Evolutionary conservation across 768 basidiomycete species (phyloP), one percentile per base, ranked within the genome.

Genomic region (Suillus lakei): DNA sequence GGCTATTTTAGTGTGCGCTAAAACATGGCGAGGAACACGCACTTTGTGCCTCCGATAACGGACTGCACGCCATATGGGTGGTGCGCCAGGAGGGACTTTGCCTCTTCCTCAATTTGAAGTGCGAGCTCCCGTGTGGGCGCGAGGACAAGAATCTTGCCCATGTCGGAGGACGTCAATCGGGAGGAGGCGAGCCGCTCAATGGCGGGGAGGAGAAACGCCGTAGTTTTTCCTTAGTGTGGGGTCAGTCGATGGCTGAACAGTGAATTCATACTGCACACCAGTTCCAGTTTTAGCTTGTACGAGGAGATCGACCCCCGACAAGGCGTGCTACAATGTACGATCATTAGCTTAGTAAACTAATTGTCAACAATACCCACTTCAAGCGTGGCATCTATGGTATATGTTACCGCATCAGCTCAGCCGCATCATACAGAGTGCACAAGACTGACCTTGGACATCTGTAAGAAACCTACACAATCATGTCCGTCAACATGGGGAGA

Each of bases 111-210:
- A 55, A 91, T 84, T 66, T 86, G 80, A 83, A 87, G 84, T 2
- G 90, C 91, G 39, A 93, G 76, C 72, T 93, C 91, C 64, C 91
- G 83, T 0, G 91, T 92, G 0, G 91, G 91, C 4, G 91, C 89
- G 34, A 93, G 69, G 2, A 93, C 85, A 30, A 89, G 83, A 44
- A 88, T 85, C 64, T n/a, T 0, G 67, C 72, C 7, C 0, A 18
- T 60, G 60, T 67, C 30, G 53, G 41, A 43, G 67, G 72, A 62
- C 83, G 80, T 68, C 83, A 81, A 64, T 81, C 75, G 74, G 21
- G 58, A 59, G 1, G 39, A 41, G 6, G 83, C 84, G 26, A 92
- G 78, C 54, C 83, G 85, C 71, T 93, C 90, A 48, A 93, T 81
- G 36, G 91, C 87, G 0, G 91, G 91, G n/a, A 93, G 77, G 21